phyloP scores from a whole-genome alignment of 208 protist genomes.

The Crithidia fasciculata region DNA sequence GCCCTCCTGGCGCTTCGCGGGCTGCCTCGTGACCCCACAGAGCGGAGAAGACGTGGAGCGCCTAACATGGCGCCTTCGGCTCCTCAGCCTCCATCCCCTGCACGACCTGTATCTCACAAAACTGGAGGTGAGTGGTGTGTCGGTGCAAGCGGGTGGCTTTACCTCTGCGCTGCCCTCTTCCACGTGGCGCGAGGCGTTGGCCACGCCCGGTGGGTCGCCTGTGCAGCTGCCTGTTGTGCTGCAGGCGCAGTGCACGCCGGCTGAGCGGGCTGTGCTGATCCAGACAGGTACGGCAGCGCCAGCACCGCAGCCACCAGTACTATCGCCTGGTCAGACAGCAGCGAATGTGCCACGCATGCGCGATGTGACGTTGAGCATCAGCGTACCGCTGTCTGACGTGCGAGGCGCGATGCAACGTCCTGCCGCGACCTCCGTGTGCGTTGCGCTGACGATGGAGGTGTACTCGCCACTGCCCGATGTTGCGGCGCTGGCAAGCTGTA shows the following conservation, averaged over 20 bases:
- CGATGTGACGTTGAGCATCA: background rate
- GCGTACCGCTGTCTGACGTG: background rate
- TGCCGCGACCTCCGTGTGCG: slow-evolving; percentile 5
- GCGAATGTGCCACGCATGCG: background rate
- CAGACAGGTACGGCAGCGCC: background rate
- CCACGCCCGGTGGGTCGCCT: background rate
- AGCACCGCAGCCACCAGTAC: background rate
- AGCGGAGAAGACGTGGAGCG: background rate
- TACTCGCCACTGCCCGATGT: slow-evolving; percentile 12
- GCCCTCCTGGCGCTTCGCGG: slow-evolving; percentile 14
- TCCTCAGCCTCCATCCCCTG: slow-evolving; percentile 12
- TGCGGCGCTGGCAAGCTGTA: background rate
- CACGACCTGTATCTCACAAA: slow-evolving; percentile 22
- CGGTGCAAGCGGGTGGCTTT: background rate
- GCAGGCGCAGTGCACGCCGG: slow-evolving; percentile 13
- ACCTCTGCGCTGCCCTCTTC: no score
- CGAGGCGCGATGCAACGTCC: background rate
- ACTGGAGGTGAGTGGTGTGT: slow-evolving; percentile 3
- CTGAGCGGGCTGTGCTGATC: slow-evolving; percentile 8
- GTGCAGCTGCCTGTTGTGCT: slow-evolving; percentile 12
- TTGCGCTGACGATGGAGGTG: slow-evolving; percentile 17
- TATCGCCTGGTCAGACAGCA: background rate
- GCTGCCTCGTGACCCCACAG: background rate
- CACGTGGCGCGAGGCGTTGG: background rate
- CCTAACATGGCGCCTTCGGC: slow-evolving; percentile 7